Evolutionary conservation across 805 yeast species (phyloP).

Genomic region (Pichia nanzhaoensis): DNA sequence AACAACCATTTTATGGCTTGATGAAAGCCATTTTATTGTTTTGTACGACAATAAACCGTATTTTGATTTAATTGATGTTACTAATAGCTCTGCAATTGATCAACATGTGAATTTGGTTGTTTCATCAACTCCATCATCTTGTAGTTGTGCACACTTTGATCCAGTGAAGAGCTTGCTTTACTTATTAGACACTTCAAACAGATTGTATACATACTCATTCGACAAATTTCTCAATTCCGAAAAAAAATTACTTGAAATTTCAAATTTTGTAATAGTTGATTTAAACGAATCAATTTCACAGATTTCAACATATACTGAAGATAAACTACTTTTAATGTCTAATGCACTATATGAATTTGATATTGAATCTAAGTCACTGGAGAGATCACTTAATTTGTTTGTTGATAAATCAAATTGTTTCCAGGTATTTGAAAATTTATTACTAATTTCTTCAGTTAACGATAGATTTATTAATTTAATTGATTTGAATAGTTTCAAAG

Average conservation of each 20-base stretch:
- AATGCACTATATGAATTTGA: constrained; percentile 15
- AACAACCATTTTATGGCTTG: constrained; percentile 3
- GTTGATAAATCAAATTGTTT: constrained; percentile 11
- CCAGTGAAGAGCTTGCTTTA: neutral
- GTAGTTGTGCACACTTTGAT: constrained; percentile 7
- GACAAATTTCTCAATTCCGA: constrained; percentile 1
- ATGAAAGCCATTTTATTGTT: constrained; percentile 4
- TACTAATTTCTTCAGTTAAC: constrained; percentile 47
- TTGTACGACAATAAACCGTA: constrained; percentile 9
- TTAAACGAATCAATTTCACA: constrained; percentile 11
- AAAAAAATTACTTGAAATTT: constrained; percentile 2
- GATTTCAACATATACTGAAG: neutral
- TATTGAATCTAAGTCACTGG: constrained; percentile 7
- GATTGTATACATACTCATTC: constrained; percentile 10
- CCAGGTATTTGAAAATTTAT: constrained; percentile 6
- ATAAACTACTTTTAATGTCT: constrained; percentile 8
- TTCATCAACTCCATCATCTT: constrained; percentile 7
- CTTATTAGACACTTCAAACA: constrained; percentile 10
- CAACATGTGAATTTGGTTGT: constrained; percentile 6
- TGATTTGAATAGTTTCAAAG: constrained; percentile 38
- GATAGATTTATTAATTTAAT: constrained; percentile 80
- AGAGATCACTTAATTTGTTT: constrained; percentile 13
- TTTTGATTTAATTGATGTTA: constrained; percentile 7
- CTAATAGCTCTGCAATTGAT: neutral
- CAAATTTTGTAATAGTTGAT: constrained; percentile 10